Evolutionary conservation across 2,329 filamentous ascomycete species (phyloP).

Genomic region (Teratosphaeria gauchensis): DNA sequence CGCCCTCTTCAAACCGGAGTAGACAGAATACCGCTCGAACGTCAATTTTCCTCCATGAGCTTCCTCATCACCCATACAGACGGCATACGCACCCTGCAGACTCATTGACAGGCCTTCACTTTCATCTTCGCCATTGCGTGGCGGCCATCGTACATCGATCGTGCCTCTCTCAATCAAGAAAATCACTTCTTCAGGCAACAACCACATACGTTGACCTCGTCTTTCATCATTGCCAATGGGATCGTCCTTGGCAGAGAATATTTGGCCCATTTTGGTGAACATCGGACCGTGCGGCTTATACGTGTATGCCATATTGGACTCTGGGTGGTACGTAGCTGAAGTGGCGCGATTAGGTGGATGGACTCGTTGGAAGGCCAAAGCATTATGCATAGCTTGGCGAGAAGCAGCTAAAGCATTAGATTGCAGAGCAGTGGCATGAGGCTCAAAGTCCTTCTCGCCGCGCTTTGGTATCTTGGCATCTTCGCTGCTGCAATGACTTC

Average conservation of each 20-base stretch:
- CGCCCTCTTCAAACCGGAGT: conserved; percentile 68
- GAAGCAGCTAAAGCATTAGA: conserved; percentile 68
- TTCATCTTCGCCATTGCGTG: conserved; percentile 28
- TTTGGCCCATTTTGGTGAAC: conserved; percentile 67
- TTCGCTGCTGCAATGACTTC: conserved; percentile 13
- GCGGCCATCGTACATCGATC: conserved; percentile 78
- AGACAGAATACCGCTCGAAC: conserved; percentile 80
- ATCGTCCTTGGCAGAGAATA: conserved; percentile 45
- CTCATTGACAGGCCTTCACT: conserved; percentile 72
- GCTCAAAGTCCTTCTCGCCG: conserved; percentile 95
- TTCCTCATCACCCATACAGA: conserved; percentile 64
- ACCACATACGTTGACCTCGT: conserved; percentile 48
- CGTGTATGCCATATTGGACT: conserved; percentile 50
- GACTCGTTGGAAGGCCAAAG: conserved; percentile 65
- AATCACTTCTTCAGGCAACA: conserved; percentile 84
- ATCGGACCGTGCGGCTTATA: conserved; percentile 63
- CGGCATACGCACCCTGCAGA: conserved; percentile 79
- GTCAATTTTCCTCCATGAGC: conserved; percentile 42
- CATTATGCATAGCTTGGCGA: conserved; percentile 79
- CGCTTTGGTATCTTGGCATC: conserved; percentile 63
- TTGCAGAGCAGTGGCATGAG: conserved; percentile 78
- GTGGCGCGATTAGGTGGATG: conserved; percentile 59
- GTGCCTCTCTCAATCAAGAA: conserved; percentile 82
- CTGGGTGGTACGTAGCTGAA: conserved; percentile 65
- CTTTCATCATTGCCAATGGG: conserved; percentile 21